These are phyloP conservation scores for Peziza echinospora DNA, from an alignment of 495 filamentous ascomycete species.

Conservation along the genomic window DNA sequence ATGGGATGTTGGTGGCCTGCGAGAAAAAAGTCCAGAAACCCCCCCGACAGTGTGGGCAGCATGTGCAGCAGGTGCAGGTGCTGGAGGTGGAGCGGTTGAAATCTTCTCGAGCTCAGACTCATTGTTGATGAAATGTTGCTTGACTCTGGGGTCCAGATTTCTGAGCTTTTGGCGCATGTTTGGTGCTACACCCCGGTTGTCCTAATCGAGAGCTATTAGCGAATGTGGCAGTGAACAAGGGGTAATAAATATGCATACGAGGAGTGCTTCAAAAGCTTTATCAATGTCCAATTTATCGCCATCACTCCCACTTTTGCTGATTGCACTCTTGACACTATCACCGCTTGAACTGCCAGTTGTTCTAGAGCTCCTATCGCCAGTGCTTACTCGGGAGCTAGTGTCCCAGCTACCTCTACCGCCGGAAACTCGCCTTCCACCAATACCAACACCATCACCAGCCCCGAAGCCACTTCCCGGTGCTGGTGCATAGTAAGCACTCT, in stretches of 20 bases:
- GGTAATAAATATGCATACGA: conserved; percentile 7
- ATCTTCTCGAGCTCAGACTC: conserved; percentile 30
- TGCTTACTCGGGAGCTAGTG: conserved; percentile 8
- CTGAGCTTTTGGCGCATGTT: conserved; percentile 89
- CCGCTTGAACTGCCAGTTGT: not conserved
- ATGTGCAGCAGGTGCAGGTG: not conserved
- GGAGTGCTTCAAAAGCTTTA: conserved; percentile 16
- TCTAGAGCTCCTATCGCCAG: conserved; percentile 1
- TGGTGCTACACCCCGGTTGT: conserved; percentile 38
- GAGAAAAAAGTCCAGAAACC: conserved; percentile 26
- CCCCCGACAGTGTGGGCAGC: conserved; percentile 4
- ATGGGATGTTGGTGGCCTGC: conserved; percentile 52
- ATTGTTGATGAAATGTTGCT: conserved; percentile 82
- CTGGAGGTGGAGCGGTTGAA: conserved; percentile 7
- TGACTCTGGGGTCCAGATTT: conserved; percentile 66
- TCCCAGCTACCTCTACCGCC: conserved; percentile 14
- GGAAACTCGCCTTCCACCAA: conserved; percentile 1
- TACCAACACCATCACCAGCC: conserved; percentile 1
- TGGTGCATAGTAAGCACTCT: conserved; percentile 14
- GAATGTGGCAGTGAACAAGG: no score
- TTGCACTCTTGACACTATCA: conserved; percentile 2
- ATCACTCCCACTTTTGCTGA: conserved; percentile 8
- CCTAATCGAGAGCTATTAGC: conserved; percentile 14
- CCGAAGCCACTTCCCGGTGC: conserved; percentile 7
- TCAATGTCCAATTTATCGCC: conserved; percentile 16